These are phyloP conservation scores for Camellia granthamiana DNA, from an alignment of 148 eudicot genomes.

Conservation along the genomic window DNA sequence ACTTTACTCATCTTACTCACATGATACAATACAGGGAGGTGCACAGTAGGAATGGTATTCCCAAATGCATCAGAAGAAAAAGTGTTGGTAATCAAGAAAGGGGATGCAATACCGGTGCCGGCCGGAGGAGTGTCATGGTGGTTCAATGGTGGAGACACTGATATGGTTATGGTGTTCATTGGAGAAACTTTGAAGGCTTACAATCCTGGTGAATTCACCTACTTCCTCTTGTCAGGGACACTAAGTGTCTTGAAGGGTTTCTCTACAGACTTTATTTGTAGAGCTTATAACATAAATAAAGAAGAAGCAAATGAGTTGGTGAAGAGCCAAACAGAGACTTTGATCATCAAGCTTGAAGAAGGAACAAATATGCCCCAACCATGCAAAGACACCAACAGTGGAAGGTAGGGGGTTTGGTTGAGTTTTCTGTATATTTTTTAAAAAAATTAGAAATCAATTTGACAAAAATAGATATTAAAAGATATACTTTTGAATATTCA, in stretches of 20 bases:
- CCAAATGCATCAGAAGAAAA: constrained; percentile 26
- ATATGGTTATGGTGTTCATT: constrained; percentile 26
- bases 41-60: constrained; percentile 29
- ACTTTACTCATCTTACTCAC: no score
- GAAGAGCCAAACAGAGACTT: constrained; percentile 20
- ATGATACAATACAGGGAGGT: constrained; percentile 17
- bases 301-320: constrained; percentile 23
- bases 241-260: constrained; percentile 29
- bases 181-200: constrained; percentile 33
- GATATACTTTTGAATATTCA: no score
- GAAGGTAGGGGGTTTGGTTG: not conserved
- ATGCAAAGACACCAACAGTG: not conserved
- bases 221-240: constrained; percentile 33
- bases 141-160: constrained; percentile 44
- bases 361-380: constrained; percentile 12
- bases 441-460: no score
- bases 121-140: constrained; percentile 51
- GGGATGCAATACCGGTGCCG: constrained; percentile 33
- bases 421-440: no score
- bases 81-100: constrained; percentile 33
- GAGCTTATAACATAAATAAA: constrained; percentile 21
- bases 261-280: constrained; percentile 24
- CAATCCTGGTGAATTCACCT: constrained; percentile 33
- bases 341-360: constrained; percentile 24
- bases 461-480: no score